Conservation (phyloP, 306 rosid species). For the Vicia villosa region DNA sequence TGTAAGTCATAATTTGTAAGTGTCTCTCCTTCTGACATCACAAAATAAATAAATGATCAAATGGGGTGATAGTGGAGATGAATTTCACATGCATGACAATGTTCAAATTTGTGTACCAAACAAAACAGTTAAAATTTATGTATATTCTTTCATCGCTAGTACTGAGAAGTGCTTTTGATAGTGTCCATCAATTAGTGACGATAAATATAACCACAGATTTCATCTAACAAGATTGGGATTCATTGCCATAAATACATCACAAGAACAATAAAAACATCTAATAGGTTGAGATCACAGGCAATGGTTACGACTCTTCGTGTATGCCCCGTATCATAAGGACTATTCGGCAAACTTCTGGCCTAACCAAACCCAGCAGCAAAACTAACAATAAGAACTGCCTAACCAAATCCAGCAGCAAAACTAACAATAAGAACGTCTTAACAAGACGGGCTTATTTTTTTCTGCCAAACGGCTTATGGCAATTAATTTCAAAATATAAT, state of each 20-base stretch:
- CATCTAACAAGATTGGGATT: neutral
- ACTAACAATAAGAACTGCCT: constrained; percentile 18
- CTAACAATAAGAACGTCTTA: constrained; percentile 7
- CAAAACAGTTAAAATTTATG: too few relatives aligned
- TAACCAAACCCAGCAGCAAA: constrained; percentile 20
- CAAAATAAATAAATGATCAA: too few relatives aligned
- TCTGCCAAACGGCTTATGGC: neutral
- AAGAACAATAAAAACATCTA: neutral
- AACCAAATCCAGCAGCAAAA: constrained; percentile 22
- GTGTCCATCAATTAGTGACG: neutral
- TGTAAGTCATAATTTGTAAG: too few relatives aligned
- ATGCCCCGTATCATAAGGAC: constrained; percentile 35
- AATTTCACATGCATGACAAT: too few relatives aligned
- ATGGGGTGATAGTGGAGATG: too few relatives aligned
- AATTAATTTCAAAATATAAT: constrained; percentile 26
- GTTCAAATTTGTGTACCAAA: too few relatives aligned
- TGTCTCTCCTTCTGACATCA: too few relatives aligned
- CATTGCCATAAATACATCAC: neutral
- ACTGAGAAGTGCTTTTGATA: neutral
- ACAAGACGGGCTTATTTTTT: constrained; percentile 14
- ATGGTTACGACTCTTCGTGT: constrained; percentile 45
- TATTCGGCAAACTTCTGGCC: constrained; percentile 48
- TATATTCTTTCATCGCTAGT: neutral
- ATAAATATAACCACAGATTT: neutral
- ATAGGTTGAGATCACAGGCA: constrained; percentile 20